Conservation (phyloP, 768 basidiomycete species). For the Kwoniella heveanensis region DNA sequence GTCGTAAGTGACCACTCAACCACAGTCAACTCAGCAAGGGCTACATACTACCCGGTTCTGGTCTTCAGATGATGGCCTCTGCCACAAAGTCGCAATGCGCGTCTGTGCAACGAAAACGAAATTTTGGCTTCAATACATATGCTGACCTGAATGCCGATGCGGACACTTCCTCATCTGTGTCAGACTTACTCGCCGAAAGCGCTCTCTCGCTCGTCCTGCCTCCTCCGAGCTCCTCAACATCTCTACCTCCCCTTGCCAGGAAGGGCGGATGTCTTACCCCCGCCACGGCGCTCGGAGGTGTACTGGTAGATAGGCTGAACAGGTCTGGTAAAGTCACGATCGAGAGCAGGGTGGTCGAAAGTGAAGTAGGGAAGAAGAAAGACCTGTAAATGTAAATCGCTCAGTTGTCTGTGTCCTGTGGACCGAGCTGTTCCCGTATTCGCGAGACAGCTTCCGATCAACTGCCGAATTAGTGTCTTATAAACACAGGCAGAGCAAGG, state of each 20-base stretch:
- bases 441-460: too few relatives aligned
- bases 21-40: too few relatives aligned
- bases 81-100: too few relatives aligned
- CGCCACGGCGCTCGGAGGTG: constrained; percentile 76
- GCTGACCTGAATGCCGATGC: neutral
- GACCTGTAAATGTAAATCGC: too few relatives aligned
- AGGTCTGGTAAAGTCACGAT: constrained; percentile 58
- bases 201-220: constrained; percentile 72
- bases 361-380: neutral
- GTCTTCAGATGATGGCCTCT: too few relatives aligned
- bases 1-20: constrained; percentile 33
- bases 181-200: constrained; percentile 76
- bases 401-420: too few relatives aligned
- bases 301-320: constrained; percentile 69
- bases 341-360: constrained; percentile 22
- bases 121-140: too few relatives aligned
- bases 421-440: too few relatives aligned
- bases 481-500: too few relatives aligned
- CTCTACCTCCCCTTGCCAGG: constrained; percentile 65
- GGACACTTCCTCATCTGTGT: neutral
- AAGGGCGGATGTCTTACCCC: constrained; percentile 82
- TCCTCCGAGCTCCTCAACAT: constrained; percentile 57
- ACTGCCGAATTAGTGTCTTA: too few relatives aligned
- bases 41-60: too few relatives aligned
- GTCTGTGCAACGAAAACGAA: too few relatives aligned